phyloP scores from a whole-genome alignment of 345 rosid genomes.

The rapeseed (Brassica napus) region DNA sequence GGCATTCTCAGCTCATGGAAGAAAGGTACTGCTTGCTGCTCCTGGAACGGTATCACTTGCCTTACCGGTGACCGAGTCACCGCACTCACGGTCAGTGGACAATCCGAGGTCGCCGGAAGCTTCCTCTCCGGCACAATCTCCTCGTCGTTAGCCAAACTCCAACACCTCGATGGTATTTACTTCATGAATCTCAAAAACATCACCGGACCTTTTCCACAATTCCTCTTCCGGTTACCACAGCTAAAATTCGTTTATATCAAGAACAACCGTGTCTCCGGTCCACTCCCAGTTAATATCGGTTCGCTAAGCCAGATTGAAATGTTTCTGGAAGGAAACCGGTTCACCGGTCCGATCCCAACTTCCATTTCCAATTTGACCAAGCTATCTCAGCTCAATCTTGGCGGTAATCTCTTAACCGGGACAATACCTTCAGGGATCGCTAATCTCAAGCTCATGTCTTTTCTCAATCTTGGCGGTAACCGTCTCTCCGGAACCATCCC shows the following conservation, averaged over 20 bases:
- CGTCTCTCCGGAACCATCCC: conserved; percentile 59
- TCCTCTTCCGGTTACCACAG: conserved; percentile 50
- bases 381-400: conserved; percentile 50
- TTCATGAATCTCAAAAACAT: conserved; percentile 33
- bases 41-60: conserved; percentile 56
- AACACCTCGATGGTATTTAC: conserved; percentile 36
- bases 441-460: conserved; percentile 43
- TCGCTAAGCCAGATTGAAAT: conserved; percentile 44
- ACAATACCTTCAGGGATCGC: conserved; percentile 47
- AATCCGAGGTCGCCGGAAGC: conserved; percentile 18
- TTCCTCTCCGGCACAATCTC: conserved; percentile 68
- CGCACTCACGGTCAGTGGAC: conserved; percentile 35
- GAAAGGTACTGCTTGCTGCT: conserved; percentile 58
- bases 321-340: conserved; percentile 53
- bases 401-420: conserved; percentile 54
- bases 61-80: conserved; percentile 49
- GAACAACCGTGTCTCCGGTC: conserved; percentile 65
- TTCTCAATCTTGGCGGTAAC: conserved; percentile 45
- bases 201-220: conserved; percentile 59
- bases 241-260: conserved; percentile 55
- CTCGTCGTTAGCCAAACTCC: conserved; percentile 48
- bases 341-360: conserved; percentile 60
- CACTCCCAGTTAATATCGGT: conserved; percentile 48
- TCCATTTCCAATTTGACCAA: conserved; percentile 49
- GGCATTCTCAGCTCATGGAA: conserved; percentile 68